Conservation (phyloP, 2,329 filamentous ascomycete species). For the Penicillium thymicola region DNA sequence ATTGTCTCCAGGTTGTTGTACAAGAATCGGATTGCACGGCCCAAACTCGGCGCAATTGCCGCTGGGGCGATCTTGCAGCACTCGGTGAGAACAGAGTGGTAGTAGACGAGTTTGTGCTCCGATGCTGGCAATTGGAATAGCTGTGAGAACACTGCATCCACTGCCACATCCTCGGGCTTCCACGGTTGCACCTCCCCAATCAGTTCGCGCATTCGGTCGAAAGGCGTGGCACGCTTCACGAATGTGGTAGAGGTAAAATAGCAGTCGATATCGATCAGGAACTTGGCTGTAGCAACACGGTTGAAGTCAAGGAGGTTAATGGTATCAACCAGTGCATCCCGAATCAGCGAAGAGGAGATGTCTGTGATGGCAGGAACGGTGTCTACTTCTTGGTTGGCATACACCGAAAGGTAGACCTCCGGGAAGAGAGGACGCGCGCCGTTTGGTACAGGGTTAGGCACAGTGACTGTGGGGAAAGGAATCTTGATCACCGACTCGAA, state of each 20-base stretch:
- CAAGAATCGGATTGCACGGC: conserved; percentile 85
- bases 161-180: conserved; percentile 96
- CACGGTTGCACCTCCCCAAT: conserved; percentile 69
- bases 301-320: conserved; percentile 95
- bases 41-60: conserved; percentile 91
- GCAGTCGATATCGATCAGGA: conserved; percentile 89
- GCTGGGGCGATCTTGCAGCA: conserved; percentile 93
- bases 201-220: conserved; percentile 74
- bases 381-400: conserved; percentile 78
- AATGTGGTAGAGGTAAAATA: conserved; percentile 90
- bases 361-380: conserved; percentile 76
- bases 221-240: conserved; percentile 86
- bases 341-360: conserved; percentile 77
- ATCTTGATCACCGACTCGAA: conserved; percentile 65
- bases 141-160: conserved; percentile 97
- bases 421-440: conserved; percentile 79
- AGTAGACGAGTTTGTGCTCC: conserved; percentile 94
- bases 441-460: conserved; percentile 72
- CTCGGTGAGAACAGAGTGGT: conserved; percentile 91
- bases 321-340: conserved; percentile 83
- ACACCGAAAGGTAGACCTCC: conserved; percentile 92
- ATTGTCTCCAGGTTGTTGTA: conserved; percentile 79
- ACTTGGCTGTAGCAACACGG: conserved; percentile 78
- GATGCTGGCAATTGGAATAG: conserved; percentile 81
- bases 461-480: conserved; percentile 67